Evolutionary conservation across 208 protist genomes (phyloP).

Genomic region (Crithidia acanthocephali): DNA sequence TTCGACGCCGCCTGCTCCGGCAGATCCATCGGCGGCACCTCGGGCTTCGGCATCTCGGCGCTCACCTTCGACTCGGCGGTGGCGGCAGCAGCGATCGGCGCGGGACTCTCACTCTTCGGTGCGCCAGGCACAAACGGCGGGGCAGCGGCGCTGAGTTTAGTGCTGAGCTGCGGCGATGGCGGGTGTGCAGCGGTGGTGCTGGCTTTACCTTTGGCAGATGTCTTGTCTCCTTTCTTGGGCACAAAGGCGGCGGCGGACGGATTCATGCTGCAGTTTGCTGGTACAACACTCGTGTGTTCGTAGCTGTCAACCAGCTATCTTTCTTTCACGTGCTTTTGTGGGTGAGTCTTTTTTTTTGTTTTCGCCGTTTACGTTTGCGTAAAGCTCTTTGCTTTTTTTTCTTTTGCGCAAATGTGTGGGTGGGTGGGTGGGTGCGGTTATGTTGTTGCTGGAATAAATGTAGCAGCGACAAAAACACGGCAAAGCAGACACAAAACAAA

Average conservation of each 20-base stretch:
- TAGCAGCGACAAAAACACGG: no score
- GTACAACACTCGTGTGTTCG: background rate
- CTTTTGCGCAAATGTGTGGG: background rate
- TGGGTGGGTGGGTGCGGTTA: background rate
- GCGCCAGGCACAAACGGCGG: conserved; percentile 63
- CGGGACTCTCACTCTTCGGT: conserved; percentile 11
- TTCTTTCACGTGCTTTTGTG: background rate
- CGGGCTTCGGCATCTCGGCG: background rate
- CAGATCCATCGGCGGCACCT: conserved; percentile 11
- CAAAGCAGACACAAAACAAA: no score
- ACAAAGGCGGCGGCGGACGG: conserved; percentile 66
- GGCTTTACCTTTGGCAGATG: conserved; percentile 1
- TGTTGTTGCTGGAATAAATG: background rate
- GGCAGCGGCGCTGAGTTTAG: conserved; percentile 62
- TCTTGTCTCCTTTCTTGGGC: conserved; percentile 21
- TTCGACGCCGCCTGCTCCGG: conserved; percentile 6
- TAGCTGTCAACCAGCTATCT: background rate
- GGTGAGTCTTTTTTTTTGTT: conserved; percentile 7
- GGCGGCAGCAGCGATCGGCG: conserved; percentile 5
- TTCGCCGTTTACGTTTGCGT: background rate
- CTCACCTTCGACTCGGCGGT: conserved; percentile 1
- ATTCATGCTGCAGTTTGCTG: conserved; percentile 41
- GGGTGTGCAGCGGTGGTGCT: conserved; percentile 5
- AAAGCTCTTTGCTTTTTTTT: conserved; percentile 9
- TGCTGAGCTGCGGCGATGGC: conserved; percentile 25